Evolutionary conservation across 2,329 filamentous ascomycete species (phyloP).

Genomic region (Penicillium sp.): DNA sequence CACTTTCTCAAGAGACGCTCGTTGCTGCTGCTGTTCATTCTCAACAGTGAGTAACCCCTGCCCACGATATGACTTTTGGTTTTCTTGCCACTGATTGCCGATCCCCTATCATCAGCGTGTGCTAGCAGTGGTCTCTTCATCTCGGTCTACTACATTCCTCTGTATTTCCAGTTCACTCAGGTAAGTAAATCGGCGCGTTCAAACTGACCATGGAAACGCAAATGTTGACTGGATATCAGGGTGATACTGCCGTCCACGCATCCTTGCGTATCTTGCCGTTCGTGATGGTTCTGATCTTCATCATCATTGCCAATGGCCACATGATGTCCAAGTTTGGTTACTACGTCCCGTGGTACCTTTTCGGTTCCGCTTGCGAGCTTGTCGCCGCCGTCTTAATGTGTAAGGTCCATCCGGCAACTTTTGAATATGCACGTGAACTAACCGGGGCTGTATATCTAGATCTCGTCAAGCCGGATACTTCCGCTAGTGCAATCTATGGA

Average conservation of each 20-base stretch:
- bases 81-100: conserved; percentile 7
- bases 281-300: conserved; percentile 5
- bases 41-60: neutral
- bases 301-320: conserved; percentile 2
- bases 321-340: conserved; percentile 1
- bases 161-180: conserved; percentile 8
- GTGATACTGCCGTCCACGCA: conserved; percentile 3
- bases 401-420: neutral
- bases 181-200: neutral
- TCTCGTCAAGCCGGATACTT: conserved; percentile 1
- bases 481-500: conserved; percentile 2
- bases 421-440: neutral
- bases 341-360: conserved; percentile 4
- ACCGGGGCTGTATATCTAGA: neutral
- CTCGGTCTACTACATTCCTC: neutral
- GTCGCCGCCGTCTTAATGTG: conserved; percentile 6
- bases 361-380: conserved; percentile 2
- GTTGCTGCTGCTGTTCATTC: neutral
- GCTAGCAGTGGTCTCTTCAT: too few species aligned
- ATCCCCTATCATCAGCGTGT: conserved; percentile 23
- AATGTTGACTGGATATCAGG: neutral
- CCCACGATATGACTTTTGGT: neutral
- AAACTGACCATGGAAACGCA: neutral
- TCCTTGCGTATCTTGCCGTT: conserved; percentile 7
- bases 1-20: neutral